Base-by-base conservation (phyloP, 2,329 filamentous ascomycete species). In the Hypoxylon sp. region DNA sequence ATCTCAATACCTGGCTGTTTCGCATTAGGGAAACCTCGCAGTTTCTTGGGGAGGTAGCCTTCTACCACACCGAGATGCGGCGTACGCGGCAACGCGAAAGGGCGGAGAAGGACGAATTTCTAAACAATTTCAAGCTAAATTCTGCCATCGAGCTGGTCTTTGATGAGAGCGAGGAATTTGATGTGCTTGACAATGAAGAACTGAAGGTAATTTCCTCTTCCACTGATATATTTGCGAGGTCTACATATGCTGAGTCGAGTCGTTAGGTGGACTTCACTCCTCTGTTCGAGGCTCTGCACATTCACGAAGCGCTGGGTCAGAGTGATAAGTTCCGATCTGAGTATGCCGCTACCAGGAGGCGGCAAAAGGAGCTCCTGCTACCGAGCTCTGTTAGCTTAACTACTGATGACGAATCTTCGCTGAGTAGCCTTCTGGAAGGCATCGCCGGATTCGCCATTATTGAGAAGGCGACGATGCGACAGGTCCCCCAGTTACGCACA, bases 361-460 rank as follows among this genome's bases (percentile, higher is more conserved):
- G 92, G 70, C 96, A 99, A 79, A 98, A 98, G 74, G 96, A 99
- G 55, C 82, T 99, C 5, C 83, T 98, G 6, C 84, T 98, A 41
- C 94, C 95, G 0, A 85, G 85, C 52, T 89, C 89, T 1, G 86
- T 99, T 36, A 91, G 90, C 65, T 82, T 99, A 1, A 83, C 92
- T 9, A 90, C 93, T 43, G 93, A 97, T 69, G 93, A 97, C 72
- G 92, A 93, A 58, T 88, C 90, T 3, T 93, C 92, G 53, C 82
- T 99, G n/a, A 97, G 94, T 78, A 97, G 91, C 77, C 82, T 99
- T 14, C 82, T 99, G 2, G 96, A 99, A 79, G 93, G 94, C 60
- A 97, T 99, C 79, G 91, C 95, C 23, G 96, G 96, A 0, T 99
- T 99, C 79, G 93, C 95, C 5, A 98, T 99, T 67, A 93, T 99